Conservation (phyloP, 164 flowering plant species). For the Berberis vulgaris region DNA sequence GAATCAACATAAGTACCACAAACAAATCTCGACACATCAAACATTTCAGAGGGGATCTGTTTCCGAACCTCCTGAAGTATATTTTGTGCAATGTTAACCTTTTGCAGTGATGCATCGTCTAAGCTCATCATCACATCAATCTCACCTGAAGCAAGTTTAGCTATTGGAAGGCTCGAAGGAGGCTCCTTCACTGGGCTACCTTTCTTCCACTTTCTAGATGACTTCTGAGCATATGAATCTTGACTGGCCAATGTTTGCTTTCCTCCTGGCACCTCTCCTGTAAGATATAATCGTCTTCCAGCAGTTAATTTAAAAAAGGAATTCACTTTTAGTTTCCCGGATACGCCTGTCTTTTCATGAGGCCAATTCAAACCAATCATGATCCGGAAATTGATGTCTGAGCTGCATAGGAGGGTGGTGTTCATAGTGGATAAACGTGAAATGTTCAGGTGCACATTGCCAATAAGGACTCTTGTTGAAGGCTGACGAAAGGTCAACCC, state of each 20-base stretch:
- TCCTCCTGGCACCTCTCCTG: constrained; percentile 37
- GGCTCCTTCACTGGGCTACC: constrained; percentile 44
- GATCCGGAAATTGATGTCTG: constrained; percentile 59
- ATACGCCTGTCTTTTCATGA: constrained; percentile 57
- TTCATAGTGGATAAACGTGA: constrained; percentile 26
- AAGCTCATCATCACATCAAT: constrained; percentile 50
- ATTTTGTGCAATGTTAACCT: constrained; percentile 32
- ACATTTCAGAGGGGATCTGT: constrained; percentile 79
- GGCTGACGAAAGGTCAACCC: constrained; percentile 90
- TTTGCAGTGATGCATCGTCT: constrained; percentile 30
- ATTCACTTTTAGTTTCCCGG: constrained; percentile 43
- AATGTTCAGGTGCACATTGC: constrained; percentile 47
- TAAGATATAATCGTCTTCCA: constrained; percentile 55
- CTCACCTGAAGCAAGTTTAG: constrained; percentile 48
- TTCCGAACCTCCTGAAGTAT: constrained; percentile 52
- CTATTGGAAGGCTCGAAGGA: constrained; percentile 78
- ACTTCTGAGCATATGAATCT: constrained; percentile 25
- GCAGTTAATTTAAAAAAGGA: constrained; percentile 45
- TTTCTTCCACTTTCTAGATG: constrained; percentile 47
- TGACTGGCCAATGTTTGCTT: constrained; percentile 4
- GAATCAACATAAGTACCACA: constrained; percentile 79
- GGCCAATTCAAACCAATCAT: constrained; percentile 68
- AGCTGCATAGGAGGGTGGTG: constrained; percentile 33
- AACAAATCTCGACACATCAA: constrained; percentile 67
- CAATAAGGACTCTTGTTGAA: constrained; percentile 56